Evolutionary conservation across 495 filamentous ascomycete genomes (phyloP), one percentile per base, ranked within the genome.

Genomic region (Annulohypoxylon stygium): DNA sequence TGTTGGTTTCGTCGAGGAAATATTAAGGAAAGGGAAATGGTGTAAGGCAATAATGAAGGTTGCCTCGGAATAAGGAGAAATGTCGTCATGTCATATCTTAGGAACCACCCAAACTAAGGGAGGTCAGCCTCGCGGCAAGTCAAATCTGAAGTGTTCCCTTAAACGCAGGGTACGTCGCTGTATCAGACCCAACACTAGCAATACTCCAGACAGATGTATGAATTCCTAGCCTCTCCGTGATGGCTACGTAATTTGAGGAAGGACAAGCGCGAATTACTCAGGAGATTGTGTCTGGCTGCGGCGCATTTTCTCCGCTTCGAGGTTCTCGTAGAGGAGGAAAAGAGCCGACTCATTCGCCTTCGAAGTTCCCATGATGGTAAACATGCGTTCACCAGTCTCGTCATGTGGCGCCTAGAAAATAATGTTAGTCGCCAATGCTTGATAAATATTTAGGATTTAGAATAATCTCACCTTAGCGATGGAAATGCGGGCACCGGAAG

Each of bases 381-480:
- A 99, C 96, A 99, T 98, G 76, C 96, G 90, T 88, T 99, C 96
- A 61, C 96, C 96, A 53, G 93, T 95, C 64, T 98, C 97, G 74
- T 98, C 96, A 75, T 99, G 96, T 36, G 97, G 94, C 23, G 94
- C 93, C 83, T 86, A 65, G 51, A n/a, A 58, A n/a, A 26, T 11
- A 41, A 10, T 60, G 12, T 79, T 26, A 79, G 71, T 55, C 20
- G 23, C 18, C 10, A 34, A 43, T 0, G 23, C 30, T 16, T 14
- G 12, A 62, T n/a, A 53, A 1, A 23, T 6, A 6, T 53, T 25
- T 43, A 34, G 26, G 12, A 23, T 23, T 23, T 23, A 23, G 20
- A 23, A 23, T 23, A 25, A 9, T 20, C 81, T 78, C 71, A 86
- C 84, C 87, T 99, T 99, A 73, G 96, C 96, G 80, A 99, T 99